Conservation (phyloP, 441 rosid genomes). For the Gossypium gossypioides region DNA sequence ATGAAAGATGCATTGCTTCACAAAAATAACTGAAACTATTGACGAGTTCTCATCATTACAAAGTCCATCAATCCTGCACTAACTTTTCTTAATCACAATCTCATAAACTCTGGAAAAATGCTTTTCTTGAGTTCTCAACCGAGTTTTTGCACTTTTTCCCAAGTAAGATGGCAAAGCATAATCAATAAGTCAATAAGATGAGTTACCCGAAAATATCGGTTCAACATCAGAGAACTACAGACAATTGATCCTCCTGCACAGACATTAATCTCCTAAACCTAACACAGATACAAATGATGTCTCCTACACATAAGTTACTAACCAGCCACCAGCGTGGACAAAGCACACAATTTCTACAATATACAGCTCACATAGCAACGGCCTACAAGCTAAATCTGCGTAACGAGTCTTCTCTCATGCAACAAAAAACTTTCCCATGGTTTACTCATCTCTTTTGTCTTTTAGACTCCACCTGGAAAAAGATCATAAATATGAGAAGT, state of each 20-base stretch:
- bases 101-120: neutral
- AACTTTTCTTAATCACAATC: neutral
- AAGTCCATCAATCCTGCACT: neutral
- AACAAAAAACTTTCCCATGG: conserved; percentile 11
- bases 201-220: conserved; percentile 4
- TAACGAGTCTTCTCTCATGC: conserved; percentile 17
- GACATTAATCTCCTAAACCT: conserved; percentile 20
- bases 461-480: conserved; percentile 44
- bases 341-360: conserved; percentile 25
- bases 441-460: conserved; percentile 37
- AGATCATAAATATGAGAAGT: neutral
- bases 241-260: conserved; percentile 16
- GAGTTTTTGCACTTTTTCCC: neutral
- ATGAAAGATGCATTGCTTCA: neutral
- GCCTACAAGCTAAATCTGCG: conserved; percentile 32
- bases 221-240: conserved; percentile 12
- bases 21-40: neutral
- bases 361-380: conserved; percentile 32
- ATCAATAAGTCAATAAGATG: too few species aligned
- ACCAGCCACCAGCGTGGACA: conserved; percentile 23
- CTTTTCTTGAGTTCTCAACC: neutral
- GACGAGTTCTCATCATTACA: neutral
- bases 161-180: neutral
- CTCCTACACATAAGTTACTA: conserved; percentile 22
- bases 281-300: conserved; percentile 16